These are phyloP conservation scores for Cotoneaster glaucophyllus DNA, from an alignment of 306 rosid genomes.

Conservation along the genomic window DNA sequence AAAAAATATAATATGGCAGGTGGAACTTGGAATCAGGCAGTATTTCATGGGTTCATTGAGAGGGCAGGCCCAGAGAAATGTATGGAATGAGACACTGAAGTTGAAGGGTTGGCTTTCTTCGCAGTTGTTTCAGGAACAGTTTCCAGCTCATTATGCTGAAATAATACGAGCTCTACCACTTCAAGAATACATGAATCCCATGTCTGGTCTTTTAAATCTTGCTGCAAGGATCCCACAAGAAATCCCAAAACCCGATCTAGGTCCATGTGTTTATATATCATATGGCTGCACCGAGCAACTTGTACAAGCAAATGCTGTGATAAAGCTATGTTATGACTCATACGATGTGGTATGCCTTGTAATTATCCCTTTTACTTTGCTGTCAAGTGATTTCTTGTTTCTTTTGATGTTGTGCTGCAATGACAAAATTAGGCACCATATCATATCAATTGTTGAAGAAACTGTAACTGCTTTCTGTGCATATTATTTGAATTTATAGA, in stretches of 20 bases:
- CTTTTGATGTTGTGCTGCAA: neutral
- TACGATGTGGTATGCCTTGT: conserved; percentile 67
- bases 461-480: neutral
- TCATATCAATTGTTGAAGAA: neutral
- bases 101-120: conserved; percentile 89
- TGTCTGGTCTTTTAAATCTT: conserved; percentile 74
- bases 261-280: conserved; percentile 74
- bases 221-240: conserved; percentile 73
- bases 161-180: conserved; percentile 69
- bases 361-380: conserved; percentile 10
- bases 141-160: conserved; percentile 81
- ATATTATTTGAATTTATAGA: neutral
- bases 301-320: conserved; percentile 46
- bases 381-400: conserved; percentile 4
- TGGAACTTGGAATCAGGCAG: conserved; percentile 81
- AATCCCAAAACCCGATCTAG: conserved; percentile 60
- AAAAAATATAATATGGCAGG: conserved; percentile 44
- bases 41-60: conserved; percentile 71
- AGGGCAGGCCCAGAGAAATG: conserved; percentile 46
- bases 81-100: conserved; percentile 67
- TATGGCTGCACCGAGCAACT: conserved; percentile 61
- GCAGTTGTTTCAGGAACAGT: conserved; percentile 75
- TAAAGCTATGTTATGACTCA: conserved; percentile 64
- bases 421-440: neutral
- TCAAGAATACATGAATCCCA: conserved; percentile 92